A percentile compares a stretch with the other conserved stretches of the same genome.
Evolutionary conservation across 257 asterid species (phyloP).

Genomic region (Ocimum tenuiflorum): DNA sequence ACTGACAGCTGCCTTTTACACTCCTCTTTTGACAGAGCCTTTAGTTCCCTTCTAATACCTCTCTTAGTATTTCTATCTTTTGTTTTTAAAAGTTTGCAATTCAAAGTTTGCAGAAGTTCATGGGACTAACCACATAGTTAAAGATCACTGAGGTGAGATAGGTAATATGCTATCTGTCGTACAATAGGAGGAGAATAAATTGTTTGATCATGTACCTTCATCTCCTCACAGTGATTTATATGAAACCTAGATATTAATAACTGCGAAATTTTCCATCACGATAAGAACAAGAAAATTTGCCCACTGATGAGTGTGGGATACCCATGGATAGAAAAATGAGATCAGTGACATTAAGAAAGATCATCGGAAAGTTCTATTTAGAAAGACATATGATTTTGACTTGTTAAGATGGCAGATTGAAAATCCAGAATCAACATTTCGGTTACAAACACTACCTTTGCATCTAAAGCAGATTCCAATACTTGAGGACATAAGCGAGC

Average conservation of each 20-base stretch:
- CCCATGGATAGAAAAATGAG: neutral
- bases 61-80: constrained; percentile 80
- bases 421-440: constrained; percentile 13
- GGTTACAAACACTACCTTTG: constrained; percentile 52
- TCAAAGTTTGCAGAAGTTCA: constrained; percentile 51
- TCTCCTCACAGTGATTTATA: constrained; percentile 88
- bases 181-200: neutral
- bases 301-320: neutral
- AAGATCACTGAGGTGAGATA: no score
- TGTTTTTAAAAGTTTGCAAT: constrained; percentile 78
- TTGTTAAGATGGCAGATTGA: neutral
- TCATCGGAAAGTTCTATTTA: neutral
- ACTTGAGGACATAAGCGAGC: constrained; percentile 97
- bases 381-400: constrained; percentile 3
- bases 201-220: constrained; percentile 51
- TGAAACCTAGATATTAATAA: constrained; percentile 14
- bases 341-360: neutral
- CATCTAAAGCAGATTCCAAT: constrained; percentile 84
- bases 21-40: constrained; percentile 80
- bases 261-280: neutral
- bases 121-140: neutral
- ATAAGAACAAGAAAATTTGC: constrained; percentile 2
- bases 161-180: no score
- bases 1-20: constrained; percentile 95
- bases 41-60: constrained; percentile 82